Evolutionary conservation across 306 rosid species (phyloP).

Genomic region (Trifolium pratense): DNA sequence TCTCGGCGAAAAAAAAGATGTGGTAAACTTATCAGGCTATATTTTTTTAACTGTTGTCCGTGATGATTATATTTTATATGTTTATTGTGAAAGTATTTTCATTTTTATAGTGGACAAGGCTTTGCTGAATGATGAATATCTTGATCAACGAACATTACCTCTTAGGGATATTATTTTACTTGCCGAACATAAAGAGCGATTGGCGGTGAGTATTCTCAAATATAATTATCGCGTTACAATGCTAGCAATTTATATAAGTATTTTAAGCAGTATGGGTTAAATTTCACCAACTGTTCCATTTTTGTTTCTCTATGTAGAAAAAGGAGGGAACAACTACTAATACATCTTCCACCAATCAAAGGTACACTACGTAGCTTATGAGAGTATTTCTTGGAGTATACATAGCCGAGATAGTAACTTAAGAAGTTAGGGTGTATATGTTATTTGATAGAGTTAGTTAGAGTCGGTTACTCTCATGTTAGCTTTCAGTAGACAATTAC

Average conservation of each 20-base stretch:
- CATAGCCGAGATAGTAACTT: background rate
- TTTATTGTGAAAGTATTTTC: slow-evolving; percentile 42
- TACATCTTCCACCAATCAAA: slow-evolving; percentile 51
- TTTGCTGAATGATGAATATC: slow-evolving; percentile 81
- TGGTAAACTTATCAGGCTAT: slow-evolving; percentile 51
- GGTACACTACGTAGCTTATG: slow-evolving; percentile 55
- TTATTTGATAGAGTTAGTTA: slow-evolving; percentile 2
- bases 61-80: slow-evolving; percentile 29
- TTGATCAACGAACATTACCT: slow-evolving; percentile 59
- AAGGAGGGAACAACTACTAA: slow-evolving; percentile 63
- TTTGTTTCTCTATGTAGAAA: slow-evolving; percentile 58
- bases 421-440: background rate
- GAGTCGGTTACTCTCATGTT: background rate
- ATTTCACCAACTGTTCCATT: slow-evolving; percentile 27
- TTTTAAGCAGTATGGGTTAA: slow-evolving; percentile 22
- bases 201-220: slow-evolving; percentile 57
- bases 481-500: slow-evolving; percentile 3
- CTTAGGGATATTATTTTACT: slow-evolving; percentile 74
- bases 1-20: slow-evolving; percentile 72
- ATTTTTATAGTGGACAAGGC: slow-evolving; percentile 66
- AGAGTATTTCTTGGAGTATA: background rate
- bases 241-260: background rate
- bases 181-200: slow-evolving; percentile 70
- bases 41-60: slow-evolving; percentile 3
- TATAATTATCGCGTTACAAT: slow-evolving; percentile 20